Percentiles rank a stretch among this genome's conserved stretches.
These are phyloP conservation scores for Calonectria multiphialidica DNA, from an alignment of 2,329 filamentous ascomycete species.

Conservation along the genomic window DNA sequence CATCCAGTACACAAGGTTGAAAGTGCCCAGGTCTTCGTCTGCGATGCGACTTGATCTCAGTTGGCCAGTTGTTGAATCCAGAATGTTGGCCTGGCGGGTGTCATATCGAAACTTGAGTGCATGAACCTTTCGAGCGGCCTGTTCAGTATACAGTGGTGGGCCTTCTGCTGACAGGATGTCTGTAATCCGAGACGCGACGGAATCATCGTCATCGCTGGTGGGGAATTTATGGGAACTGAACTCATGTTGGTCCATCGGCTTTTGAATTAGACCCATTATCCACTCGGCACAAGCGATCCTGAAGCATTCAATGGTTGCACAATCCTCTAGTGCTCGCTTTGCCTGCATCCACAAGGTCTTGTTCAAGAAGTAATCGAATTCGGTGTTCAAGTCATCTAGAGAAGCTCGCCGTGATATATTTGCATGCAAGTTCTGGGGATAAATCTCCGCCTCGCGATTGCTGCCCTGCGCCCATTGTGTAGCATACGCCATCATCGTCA, in stretches of 20 bases:
- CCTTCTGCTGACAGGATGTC: constrained; percentile 44
- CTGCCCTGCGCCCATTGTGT: constrained; percentile 58
- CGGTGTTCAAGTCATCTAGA: constrained; percentile 42
- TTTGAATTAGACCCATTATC: constrained; percentile 54
- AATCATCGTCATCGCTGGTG: constrained; percentile 33
- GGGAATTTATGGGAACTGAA: constrained; percentile 20
- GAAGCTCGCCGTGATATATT: constrained; percentile 35
- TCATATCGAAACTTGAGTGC: constrained; percentile 53
- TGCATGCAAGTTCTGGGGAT: constrained; percentile 28
- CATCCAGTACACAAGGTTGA: constrained; percentile 70
- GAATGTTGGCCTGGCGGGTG: constrained; percentile 37
- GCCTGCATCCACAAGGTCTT: constrained; percentile 54
- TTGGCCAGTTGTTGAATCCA: constrained; percentile 29
- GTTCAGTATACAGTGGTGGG: constrained; percentile 48
- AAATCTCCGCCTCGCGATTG: constrained; percentile 41
- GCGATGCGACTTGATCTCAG: constrained; percentile 38
- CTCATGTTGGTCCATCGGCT: constrained; percentile 44
- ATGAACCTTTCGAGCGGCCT: constrained; percentile 54
- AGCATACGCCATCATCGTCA: constrained; percentile 64
- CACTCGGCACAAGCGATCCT: constrained; percentile 54
- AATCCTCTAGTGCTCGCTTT: constrained; percentile 50
- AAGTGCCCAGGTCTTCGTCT: constrained; percentile 56
- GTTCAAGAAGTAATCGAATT: constrained; percentile 55
- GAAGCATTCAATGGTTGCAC: constrained; percentile 53
- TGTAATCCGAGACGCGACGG: constrained; percentile 46